Conservation (phyloP, 495 filamentous ascomycete genomes). For the Acidiella bohemica region DNA sequence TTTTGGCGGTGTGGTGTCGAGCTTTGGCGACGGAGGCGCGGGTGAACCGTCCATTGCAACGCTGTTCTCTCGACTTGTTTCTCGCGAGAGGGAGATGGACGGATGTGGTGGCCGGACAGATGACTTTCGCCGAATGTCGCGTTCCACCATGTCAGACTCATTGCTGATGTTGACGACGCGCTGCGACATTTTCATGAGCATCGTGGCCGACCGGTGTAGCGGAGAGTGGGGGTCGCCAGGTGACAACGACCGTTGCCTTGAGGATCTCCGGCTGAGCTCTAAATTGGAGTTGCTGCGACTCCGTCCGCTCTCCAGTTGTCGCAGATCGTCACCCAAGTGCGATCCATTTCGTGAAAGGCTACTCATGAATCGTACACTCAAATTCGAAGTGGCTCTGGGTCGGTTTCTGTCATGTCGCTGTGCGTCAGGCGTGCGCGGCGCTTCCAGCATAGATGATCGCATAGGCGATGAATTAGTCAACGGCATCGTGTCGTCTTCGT, state of each 20-base stretch:
- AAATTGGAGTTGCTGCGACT: constrained; percentile 1
- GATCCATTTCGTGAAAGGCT: constrained; percentile 23
- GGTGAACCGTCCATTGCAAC: constrained; percentile 40
- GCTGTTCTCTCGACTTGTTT: too few species aligned
- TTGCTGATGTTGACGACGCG: constrained; percentile 96
- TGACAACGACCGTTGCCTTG: constrained; percentile 47
- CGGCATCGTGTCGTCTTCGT: constrained; percentile 47
- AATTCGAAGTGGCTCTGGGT: constrained; percentile 37
- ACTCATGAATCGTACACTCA: constrained; percentile 10
- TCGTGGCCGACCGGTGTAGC: constrained; percentile 67
- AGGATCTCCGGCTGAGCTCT: constrained; percentile 25
- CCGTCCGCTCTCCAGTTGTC: constrained; percentile 16
- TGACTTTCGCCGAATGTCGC: constrained; percentile 55
- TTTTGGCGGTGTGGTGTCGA: constrained; percentile 30
- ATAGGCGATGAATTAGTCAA: constrained; percentile 28
- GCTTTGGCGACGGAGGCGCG: constrained; percentile 31
- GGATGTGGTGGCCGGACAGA: constrained; percentile 25
- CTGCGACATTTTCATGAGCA: constrained; percentile 93
- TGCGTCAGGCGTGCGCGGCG: constrained; percentile 28
- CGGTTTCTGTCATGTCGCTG: constrained; percentile 46
- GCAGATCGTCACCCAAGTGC: constrained; percentile 31
- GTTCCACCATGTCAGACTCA: constrained; percentile 62
- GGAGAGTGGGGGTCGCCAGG: constrained; percentile 52
- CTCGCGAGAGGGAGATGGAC: neutral
- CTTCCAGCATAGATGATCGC: constrained; percentile 22